Conservation (phyloP, 1,139 yeast genomes). For the Yamadazyma sp. region DNA sequence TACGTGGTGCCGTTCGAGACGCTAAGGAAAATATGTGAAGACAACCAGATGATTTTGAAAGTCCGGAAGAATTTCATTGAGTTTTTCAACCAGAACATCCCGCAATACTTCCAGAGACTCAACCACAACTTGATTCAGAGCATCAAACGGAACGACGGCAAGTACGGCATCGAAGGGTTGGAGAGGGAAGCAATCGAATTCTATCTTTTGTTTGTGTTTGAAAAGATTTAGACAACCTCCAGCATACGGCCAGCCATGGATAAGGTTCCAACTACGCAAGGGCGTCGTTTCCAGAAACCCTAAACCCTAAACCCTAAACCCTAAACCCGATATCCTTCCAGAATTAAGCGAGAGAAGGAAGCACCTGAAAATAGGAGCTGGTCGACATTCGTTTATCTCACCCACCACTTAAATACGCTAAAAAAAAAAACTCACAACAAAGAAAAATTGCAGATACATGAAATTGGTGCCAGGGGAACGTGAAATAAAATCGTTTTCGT, state of each 20-base stretch:
- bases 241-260: no score
- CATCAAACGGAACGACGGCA: conserved; percentile 71
- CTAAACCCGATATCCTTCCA: no score
- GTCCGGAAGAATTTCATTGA: conserved; percentile 79
- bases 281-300: no score
- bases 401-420: no score
- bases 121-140: conserved; percentile 71
- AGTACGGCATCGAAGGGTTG: conserved; percentile 83
- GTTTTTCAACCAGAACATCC: conserved; percentile 78
- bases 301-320: no score
- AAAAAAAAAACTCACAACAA: not conserved
- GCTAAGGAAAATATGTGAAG: conserved; percentile 78
- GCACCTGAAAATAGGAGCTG: no score
- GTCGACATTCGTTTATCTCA: no score
- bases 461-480: not conserved
- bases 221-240: conserved; percentile 34
- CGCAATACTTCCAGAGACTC: conserved; percentile 56
- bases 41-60: conserved; percentile 71
- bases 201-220: conserved; percentile 78
- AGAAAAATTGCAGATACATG: not conserved
- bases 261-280: no score
- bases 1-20: conserved; percentile 96
- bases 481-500: not conserved
- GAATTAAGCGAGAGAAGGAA: no score
- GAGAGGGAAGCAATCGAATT: conserved; percentile 89